Percentiles rank a stretch among this genome's conserved stretches.
phyloP scores from a whole-genome alignment of 106 monocot species.

The Dioscorea zingiberensis region DNA sequence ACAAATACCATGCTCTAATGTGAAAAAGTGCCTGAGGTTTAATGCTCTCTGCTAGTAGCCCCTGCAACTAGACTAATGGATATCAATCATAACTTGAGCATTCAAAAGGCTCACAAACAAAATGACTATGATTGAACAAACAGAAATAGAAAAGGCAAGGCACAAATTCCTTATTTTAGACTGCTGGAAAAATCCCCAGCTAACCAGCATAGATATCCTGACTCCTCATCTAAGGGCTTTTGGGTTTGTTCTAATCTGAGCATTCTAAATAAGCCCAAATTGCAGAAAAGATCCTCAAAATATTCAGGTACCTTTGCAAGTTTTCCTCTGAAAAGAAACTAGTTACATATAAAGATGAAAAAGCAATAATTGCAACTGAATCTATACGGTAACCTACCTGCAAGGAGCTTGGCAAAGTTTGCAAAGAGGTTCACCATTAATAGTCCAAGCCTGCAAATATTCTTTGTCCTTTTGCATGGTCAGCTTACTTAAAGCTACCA shows the following conservation, averaged over 20 bases:
- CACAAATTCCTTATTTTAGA: conserved; percentile 1
- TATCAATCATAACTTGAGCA: neutral
- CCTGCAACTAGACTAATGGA: neutral
- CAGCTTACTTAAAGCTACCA: conserved; percentile 43
- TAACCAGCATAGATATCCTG: neutral
- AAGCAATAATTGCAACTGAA: conserved; percentile 5
- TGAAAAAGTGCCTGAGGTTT: conserved; percentile 74
- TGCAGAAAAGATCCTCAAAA: conserved; percentile 96
- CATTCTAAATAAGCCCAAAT: conserved; percentile 67
- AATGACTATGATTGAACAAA: neutral
- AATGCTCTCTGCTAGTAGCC: too few species aligned
- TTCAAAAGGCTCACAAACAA: neutral
- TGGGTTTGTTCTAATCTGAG: conserved; percentile 72
- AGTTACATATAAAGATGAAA: conserved; percentile 6
- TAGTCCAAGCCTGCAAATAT: conserved; percentile 72
- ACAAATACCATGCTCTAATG: conserved; percentile 88
- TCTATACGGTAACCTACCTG: conserved; percentile 41
- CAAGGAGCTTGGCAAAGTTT: conserved; percentile 86
- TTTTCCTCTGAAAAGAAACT: conserved; percentile 42
- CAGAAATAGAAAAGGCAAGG: neutral
- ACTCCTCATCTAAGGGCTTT: conserved; percentile 79
- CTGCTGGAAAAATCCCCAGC: neutral
- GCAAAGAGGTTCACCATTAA: conserved; percentile 63
- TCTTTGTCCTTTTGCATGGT: conserved; percentile 50
- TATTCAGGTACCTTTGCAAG: conserved; percentile 80